These are phyloP conservation scores for Salix udensis DNA, from an alignment of 345 rosid genomes.

Conservation along the genomic window DNA sequence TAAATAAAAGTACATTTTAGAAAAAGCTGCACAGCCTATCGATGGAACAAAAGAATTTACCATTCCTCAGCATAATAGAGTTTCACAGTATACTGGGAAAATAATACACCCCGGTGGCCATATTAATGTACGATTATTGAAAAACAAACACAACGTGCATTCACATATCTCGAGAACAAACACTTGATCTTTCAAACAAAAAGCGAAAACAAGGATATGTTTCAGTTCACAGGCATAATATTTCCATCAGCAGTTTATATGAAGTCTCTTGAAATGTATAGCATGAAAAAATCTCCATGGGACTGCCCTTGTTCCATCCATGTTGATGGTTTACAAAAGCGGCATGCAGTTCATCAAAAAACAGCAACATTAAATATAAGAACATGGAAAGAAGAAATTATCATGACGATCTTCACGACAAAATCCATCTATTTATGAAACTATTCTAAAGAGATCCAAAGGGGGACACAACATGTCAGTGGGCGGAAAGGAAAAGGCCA, in stretches of 20 bases:
- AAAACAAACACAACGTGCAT: background rate
- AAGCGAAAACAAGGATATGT: background rate
- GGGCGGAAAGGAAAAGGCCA: constrained; percentile 19
- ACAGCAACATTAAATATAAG: background rate
- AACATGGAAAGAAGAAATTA: constrained; percentile 8
- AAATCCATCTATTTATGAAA: constrained; percentile 8
- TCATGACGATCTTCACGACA: constrained; percentile 19
- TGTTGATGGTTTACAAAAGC: background rate
- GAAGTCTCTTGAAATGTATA: background rate
- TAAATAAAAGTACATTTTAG: background rate
- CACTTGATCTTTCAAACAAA: background rate
- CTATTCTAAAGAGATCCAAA: constrained; percentile 4
- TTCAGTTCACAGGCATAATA: background rate
- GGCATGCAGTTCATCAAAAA: constrained; percentile 7
- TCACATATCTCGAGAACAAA: background rate
- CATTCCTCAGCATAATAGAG: background rate
- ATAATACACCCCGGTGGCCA: background rate
- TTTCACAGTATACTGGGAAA: background rate
- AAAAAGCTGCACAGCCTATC: background rate
- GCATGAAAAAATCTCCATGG: constrained; percentile 1
- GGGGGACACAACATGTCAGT: constrained; percentile 22
- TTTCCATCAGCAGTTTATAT: background rate
- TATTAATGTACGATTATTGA: background rate
- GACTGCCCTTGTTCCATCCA: constrained; percentile 1
- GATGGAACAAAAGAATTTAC: background rate